Conservation (phyloP, 441 rosid genomes). For the Metrosideros polymorpha region DNA sequence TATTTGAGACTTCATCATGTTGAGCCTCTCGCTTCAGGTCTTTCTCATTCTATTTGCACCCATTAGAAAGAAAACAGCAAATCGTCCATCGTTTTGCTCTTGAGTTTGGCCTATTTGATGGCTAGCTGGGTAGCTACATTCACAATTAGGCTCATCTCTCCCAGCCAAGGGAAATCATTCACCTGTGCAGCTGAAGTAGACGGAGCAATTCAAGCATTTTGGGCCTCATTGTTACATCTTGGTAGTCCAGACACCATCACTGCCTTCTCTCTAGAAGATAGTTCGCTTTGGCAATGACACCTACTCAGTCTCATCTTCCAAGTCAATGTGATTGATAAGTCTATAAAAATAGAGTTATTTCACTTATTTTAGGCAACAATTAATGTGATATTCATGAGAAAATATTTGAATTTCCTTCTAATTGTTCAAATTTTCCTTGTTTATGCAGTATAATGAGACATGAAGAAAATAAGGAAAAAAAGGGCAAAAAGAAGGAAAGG, state of each 20-base stretch:
- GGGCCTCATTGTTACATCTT: not conserved
- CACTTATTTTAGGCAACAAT: too few species aligned
- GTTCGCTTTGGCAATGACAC: too few species aligned
- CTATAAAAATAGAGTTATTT: too few species aligned
- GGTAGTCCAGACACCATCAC: not conserved
- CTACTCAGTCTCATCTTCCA: too few species aligned
- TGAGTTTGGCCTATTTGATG: not conserved
- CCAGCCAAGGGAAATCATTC: rapidly evolving
- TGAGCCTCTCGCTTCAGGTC: not conserved
- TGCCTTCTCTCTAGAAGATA: not conserved
- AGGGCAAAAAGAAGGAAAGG: too few species aligned
- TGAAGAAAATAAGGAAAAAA: too few species aligned
- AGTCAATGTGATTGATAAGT: too few species aligned
- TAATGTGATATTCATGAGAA: too few species aligned
- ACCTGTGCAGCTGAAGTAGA: not conserved
- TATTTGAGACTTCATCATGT: rapidly evolving
- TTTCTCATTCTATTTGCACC: not conserved
- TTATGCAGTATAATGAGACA: too few species aligned
- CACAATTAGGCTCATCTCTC: not conserved
- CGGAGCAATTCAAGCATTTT: not conserved
- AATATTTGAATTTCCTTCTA: too few species aligned
- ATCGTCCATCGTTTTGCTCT: not conserved
- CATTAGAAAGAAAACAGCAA: not conserved
- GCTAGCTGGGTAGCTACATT: rapidly evolving
- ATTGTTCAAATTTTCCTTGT: too few species aligned